Conservation (phyloP, 2,329 filamentous ascomycete species). For the Penicillium oxalicum region DNA sequence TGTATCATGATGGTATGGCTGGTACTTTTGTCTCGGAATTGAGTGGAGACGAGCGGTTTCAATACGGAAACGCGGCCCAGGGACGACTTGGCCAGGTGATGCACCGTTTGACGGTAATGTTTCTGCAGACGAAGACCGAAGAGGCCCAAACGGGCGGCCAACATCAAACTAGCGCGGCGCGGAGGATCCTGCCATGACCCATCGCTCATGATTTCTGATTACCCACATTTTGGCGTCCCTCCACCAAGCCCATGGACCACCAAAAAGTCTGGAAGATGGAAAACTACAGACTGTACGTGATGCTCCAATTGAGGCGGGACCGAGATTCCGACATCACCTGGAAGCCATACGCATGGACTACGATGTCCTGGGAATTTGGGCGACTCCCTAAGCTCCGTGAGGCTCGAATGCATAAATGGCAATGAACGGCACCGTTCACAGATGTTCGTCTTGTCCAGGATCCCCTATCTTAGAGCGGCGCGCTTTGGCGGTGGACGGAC, state of each 20-base stretch:
- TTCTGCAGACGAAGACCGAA: not conserved
- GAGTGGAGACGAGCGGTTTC: slow-evolving; percentile 3
- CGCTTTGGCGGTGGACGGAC: too few species aligned
- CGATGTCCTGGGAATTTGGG: too few species aligned
- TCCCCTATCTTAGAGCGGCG: not conserved
- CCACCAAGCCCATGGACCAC: too few species aligned
- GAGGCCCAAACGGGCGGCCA: slow-evolving; percentile 1
- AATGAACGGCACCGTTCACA: too few species aligned
- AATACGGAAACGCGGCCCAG: slow-evolving; percentile 6
- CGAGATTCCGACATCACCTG: too few species aligned
- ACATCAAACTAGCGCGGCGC: slow-evolving; percentile 1
- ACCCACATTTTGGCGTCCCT: too few species aligned
- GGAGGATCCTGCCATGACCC: not conserved
- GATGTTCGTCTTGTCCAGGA: not conserved
- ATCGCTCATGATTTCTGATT: not conserved
- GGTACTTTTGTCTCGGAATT: slow-evolving; percentile 4
- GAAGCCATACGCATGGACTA: too few species aligned
- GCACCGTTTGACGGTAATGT: not conserved
- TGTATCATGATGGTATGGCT: slow-evolving; percentile 10
- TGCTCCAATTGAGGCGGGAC: too few species aligned
- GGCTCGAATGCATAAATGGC: too few species aligned
- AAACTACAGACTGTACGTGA: too few species aligned
- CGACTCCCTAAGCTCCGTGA: too few species aligned
- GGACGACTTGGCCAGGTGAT: not conserved
- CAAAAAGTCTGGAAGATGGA: too few species aligned